Percentiles rank a stretch among this genome's conserved stretches.
Evolutionary conservation across 768 basidiomycete genomes (phyloP).

Genomic region (Boletus subparvulus): DNA sequence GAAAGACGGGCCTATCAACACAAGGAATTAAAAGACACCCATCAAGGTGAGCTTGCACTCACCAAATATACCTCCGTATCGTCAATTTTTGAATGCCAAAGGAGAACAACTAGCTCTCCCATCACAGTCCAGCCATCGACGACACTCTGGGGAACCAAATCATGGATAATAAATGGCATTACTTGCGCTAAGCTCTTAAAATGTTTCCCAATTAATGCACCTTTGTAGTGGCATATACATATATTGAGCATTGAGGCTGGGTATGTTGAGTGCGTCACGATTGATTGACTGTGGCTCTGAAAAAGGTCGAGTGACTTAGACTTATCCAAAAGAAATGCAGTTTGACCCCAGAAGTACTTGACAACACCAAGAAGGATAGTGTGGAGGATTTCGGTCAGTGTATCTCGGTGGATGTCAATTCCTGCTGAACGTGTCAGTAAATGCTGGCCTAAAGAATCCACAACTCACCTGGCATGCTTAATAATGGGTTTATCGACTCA

Average conservation of each 20-base stretch:
- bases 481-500: too few species aligned
- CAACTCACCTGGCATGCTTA: too few species aligned
- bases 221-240: conserved; percentile 33
- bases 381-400: conserved; percentile 35
- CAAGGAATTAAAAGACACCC: too few species aligned
- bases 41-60: not conserved
- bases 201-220: conserved; percentile 33
- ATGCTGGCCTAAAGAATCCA: too few species aligned
- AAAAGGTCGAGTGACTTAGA: conserved; percentile 17
- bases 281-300: conserved; percentile 22
- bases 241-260: conserved; percentile 30
- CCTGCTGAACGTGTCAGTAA: too few species aligned
- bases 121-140: conserved; percentile 35
- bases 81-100: conserved; percentile 35
- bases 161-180: conserved; percentile 31
- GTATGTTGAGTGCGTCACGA: conserved; percentile 24
- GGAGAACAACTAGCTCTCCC: conserved; percentile 36
- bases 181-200: conserved; percentile 32
- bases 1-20: too few species aligned
- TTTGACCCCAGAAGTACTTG: conserved; percentile 35
- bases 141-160: conserved; percentile 24
- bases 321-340: conserved; percentile 21
- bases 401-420: conserved; percentile 23
- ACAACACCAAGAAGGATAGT: conserved; percentile 34
- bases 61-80: not conserved